These are phyloP conservation scores for Exophiala alcalophila DNA, from an alignment of 2,329 filamentous ascomycete species.

Conservation along the genomic window DNA sequence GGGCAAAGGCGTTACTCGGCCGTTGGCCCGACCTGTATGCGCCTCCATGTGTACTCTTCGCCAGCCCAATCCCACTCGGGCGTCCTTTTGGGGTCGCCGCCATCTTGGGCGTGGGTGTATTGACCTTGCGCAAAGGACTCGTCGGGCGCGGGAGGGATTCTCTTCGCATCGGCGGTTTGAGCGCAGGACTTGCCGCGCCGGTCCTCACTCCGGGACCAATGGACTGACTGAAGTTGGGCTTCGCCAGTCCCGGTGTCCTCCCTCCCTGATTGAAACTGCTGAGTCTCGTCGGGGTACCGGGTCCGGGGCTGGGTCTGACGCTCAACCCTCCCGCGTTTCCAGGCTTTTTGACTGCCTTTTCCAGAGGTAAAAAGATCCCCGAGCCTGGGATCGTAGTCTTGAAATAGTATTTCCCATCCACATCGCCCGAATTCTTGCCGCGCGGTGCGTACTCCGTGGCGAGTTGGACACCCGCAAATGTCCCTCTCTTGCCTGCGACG, in stretches of 20 bases:
- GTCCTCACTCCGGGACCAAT: slow-evolving; percentile 63
- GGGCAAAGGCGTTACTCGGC: slow-evolving; percentile 38
- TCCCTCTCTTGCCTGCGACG: slow-evolving; percentile 84
- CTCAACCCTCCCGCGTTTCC: slow-evolving; percentile 53
- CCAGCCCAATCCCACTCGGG: slow-evolving; percentile 27
- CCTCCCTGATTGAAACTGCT: slow-evolving; percentile 50
- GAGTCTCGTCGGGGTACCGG: slow-evolving; percentile 56
- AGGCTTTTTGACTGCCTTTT: slow-evolving; percentile 69
- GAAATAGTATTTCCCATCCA: slow-evolving; percentile 85
- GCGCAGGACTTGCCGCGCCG: slow-evolving; percentile 65
- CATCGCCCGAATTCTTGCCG: slow-evolving; percentile 95
- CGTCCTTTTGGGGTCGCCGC: slow-evolving; percentile 28
- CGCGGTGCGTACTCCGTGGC: slow-evolving; percentile 72
- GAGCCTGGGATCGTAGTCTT: slow-evolving; percentile 71
- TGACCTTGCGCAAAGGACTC: slow-evolving; percentile 71
- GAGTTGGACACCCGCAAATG: slow-evolving; percentile 90
- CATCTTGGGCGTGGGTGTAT: slow-evolving; percentile 38
- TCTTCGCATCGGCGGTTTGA: slow-evolving; percentile 63
- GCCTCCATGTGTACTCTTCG: slow-evolving; percentile 54
- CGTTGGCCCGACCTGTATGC: slow-evolving; percentile 61
- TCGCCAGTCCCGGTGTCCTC: slow-evolving; percentile 56
- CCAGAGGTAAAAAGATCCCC: slow-evolving; percentile 88
- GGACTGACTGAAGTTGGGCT: slow-evolving; percentile 84
- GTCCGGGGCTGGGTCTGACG: slow-evolving; percentile 19
- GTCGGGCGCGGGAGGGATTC: slow-evolving; percentile 83